phyloP scores from a whole-genome alignment of 2,329 filamentous ascomycete genomes.

The Pyricularia grisea region DNA sequence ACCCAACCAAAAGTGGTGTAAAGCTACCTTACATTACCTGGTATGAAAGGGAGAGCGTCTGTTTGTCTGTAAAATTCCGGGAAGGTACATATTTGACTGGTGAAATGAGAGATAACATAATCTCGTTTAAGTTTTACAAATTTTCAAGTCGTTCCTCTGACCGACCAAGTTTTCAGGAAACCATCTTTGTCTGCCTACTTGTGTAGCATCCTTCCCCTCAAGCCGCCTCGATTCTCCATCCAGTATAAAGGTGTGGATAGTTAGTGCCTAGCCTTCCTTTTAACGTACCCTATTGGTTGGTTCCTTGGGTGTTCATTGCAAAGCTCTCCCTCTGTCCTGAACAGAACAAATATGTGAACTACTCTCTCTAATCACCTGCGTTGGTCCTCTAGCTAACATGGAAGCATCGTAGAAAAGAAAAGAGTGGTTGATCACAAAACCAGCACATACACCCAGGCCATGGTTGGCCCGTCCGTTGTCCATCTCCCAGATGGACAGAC shows the following conservation, averaged over 20 bases:
- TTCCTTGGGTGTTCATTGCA: too few relatives aligned
- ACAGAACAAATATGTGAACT: too few relatives aligned
- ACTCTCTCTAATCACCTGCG: too few relatives aligned
- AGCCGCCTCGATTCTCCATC: not conserved
- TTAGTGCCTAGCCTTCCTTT: not conserved
- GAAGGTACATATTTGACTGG: not conserved
- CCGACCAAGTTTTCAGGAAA: not conserved
- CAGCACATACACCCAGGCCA: slow-evolving; percentile 5
- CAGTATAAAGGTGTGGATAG: not conserved
- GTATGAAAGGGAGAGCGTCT: not conserved
- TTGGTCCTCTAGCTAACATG: not conserved
- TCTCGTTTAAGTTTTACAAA: not conserved
- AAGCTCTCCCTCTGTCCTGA: too few relatives aligned
- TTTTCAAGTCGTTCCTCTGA: not conserved
- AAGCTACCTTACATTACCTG: not conserved
- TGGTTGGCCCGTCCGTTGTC: slow-evolving; percentile 33
- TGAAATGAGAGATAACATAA: not conserved
- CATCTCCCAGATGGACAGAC: slow-evolving; percentile 82
- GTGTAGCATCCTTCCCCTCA: not conserved
- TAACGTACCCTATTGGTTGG: not conserved
- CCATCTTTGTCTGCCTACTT: too few relatives aligned
- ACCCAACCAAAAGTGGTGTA: not conserved
- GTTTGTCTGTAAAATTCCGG: not conserved
- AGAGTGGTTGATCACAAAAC: not conserved
- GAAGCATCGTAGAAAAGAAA: not conserved